These are phyloP conservation scores for Hypomyces perniciosus DNA, from an alignment of 2,329 filamentous ascomycete species.

Conservation along the genomic window DNA sequence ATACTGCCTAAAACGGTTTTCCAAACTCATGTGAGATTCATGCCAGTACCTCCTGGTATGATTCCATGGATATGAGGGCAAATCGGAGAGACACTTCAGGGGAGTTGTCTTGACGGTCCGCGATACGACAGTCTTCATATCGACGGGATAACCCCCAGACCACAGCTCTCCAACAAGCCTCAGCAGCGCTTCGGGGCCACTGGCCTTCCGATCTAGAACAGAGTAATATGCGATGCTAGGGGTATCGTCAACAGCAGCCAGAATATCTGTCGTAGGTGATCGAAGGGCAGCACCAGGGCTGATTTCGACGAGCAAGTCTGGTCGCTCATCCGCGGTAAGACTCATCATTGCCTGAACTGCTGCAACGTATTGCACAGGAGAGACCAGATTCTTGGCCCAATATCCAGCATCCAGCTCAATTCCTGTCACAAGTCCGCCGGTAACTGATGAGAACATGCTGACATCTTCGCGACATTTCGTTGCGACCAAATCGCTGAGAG, in stretches of 20 bases:
- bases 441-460: conserved; percentile 38
- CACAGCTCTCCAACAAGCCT: conserved; percentile 31
- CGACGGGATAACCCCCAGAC: conserved; percentile 26
- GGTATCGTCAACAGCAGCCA: conserved; percentile 16
- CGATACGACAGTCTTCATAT: conserved; percentile 27
- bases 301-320: conserved; percentile 36
- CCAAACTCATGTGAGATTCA: conserved; percentile 41
- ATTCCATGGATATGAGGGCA: conserved; percentile 52
- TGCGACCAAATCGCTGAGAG: conserved; percentile 20
- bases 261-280: conserved; percentile 33
- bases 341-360: conserved; percentile 33
- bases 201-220: conserved; percentile 21
- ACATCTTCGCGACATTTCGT: conserved; percentile 13
- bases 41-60: conserved; percentile 48
- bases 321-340: conserved; percentile 20
- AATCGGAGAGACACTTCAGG: conserved; percentile 34
- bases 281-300: conserved; percentile 33
- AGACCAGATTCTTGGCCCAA: conserved; percentile 42
- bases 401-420: conserved; percentile 31
- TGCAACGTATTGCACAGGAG: conserved; percentile 37
- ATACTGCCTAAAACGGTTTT: conserved; percentile 38
- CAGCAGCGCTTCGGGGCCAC: conserved; percentile 23
- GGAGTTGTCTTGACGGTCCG: conserved; percentile 11
- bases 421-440: conserved; percentile 22
- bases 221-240: conserved; percentile 20